These are phyloP conservation scores for Dimocarpus longan DNA, from an alignment of 345 rosid species.

Conservation along the genomic window DNA sequence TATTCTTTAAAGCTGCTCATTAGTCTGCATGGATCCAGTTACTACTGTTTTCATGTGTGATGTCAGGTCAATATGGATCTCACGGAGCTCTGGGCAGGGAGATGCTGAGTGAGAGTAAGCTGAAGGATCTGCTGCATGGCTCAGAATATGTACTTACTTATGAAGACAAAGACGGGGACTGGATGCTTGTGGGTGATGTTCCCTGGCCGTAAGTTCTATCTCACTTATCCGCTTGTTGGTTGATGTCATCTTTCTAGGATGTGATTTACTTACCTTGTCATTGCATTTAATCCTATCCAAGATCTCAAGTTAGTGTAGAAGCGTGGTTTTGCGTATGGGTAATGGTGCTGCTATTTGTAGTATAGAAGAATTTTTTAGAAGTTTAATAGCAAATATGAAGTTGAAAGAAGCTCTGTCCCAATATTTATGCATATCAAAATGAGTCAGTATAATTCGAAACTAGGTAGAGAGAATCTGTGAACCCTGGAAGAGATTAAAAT, in stretches of 20 bases:
- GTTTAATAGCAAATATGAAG: not conserved
- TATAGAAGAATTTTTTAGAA: not conserved
- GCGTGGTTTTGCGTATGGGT: not conserved
- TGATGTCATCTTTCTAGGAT: not conserved
- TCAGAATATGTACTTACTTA: constrained; percentile 70
- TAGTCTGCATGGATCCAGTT: constrained; percentile 31
- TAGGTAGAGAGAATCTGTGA: not conserved
- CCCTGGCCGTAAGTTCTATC: constrained; percentile 69
- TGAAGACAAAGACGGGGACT: constrained; percentile 70
- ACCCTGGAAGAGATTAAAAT: not conserved
- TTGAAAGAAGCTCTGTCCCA: not conserved
- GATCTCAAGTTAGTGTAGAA: not conserved
- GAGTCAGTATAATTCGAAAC: not conserved
- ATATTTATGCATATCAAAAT: not conserved
- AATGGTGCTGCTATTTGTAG: not conserved
- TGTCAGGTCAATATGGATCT: constrained; percentile 60
- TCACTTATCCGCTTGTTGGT: not conserved
- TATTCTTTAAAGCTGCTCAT: constrained; percentile 12
- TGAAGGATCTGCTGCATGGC: constrained; percentile 60
- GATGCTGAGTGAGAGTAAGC: constrained; percentile 54
- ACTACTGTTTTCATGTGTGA: constrained; percentile 23
- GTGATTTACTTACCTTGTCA: not conserved
- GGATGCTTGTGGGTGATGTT: constrained; percentile 86
- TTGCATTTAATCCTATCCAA: not conserved
- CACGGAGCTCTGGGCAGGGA: constrained; percentile 49